A percentile compares a stretch with the other conserved stretches of the same genome.
phyloP scores from a whole-genome alignment of 805 yeast genomes.

The Candida namnaoensis region DNA sequence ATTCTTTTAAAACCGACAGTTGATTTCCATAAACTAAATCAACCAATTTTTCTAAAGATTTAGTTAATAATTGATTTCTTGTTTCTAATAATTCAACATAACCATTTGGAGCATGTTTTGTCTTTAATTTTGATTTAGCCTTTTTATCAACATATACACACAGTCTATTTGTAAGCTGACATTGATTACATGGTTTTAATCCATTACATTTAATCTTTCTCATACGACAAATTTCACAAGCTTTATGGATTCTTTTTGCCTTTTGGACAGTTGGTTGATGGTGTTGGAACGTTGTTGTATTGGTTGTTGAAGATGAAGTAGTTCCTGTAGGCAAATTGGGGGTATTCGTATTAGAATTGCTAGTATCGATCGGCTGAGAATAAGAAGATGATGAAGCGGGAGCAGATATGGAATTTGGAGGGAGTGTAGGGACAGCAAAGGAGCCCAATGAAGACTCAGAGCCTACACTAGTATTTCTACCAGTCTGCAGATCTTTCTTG shows the following conservation, averaged over 20 bases:
- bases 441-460: too few relatives aligned
- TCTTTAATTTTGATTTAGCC: constrained; percentile 32
- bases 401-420: too few relatives aligned
- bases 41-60: constrained; percentile 6
- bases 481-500: too few relatives aligned
- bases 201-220: constrained; percentile 62
- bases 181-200: constrained; percentile 38
- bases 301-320: too few relatives aligned
- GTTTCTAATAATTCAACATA: constrained; percentile 59
- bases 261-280: background rate
- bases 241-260: constrained; percentile 47
- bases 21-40: background rate
- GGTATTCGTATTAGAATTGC: too few relatives aligned
- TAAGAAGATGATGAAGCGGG: too few relatives aligned
- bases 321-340: too few relatives aligned
- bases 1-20: background rate
- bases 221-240: constrained; percentile 55
- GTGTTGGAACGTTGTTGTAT: too few relatives aligned
- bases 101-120: constrained; percentile 39
- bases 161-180: background rate
- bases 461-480: too few relatives aligned
- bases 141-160: background rate
- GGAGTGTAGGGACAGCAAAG: too few relatives aligned
- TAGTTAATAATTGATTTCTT: constrained; percentile 41
- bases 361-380: too few relatives aligned